Evolutionary conservation across 257 asterid species (phyloP).

Genomic region (Solanum paucissectum): DNA sequence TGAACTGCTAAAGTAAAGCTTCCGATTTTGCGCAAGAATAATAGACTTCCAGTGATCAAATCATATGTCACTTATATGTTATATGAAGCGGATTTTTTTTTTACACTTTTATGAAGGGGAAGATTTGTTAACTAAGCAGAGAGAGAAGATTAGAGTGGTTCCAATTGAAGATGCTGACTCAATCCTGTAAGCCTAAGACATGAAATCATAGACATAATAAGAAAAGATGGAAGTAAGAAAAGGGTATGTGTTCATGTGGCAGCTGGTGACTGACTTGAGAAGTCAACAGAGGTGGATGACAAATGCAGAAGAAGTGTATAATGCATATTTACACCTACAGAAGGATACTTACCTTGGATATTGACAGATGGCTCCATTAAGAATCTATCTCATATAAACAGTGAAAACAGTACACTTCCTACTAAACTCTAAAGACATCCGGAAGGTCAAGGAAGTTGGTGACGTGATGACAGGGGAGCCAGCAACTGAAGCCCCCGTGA

Average conservation of each 20-base stretch:
- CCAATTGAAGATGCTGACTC: neutral
- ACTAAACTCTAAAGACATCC: neutral
- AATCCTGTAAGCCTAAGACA: neutral
- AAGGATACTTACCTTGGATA: neutral
- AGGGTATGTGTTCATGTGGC: neutral
- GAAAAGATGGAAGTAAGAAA: neutral
- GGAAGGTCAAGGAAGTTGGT: neutral
- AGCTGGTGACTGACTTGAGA: neutral
- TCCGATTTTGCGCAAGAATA: neutral
- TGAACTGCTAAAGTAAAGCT: neutral
- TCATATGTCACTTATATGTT: neutral
- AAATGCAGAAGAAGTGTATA: neutral
- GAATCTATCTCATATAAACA: neutral
- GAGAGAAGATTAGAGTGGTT: neutral
- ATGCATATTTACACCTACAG: neutral
- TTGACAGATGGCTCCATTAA: neutral
- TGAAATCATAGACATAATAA: neutral
- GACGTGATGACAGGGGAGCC: neutral
- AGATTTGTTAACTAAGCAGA: neutral
- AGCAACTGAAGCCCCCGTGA: neutral
- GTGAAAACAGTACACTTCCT: neutral
- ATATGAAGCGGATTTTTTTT: neutral
- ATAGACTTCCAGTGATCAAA: neutral
- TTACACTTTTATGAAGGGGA: neutral
- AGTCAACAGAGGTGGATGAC: neutral